Evolutionary conservation across 805 yeast species (phyloP).

Genomic region (Sungouiozyma ichnusensis): DNA sequence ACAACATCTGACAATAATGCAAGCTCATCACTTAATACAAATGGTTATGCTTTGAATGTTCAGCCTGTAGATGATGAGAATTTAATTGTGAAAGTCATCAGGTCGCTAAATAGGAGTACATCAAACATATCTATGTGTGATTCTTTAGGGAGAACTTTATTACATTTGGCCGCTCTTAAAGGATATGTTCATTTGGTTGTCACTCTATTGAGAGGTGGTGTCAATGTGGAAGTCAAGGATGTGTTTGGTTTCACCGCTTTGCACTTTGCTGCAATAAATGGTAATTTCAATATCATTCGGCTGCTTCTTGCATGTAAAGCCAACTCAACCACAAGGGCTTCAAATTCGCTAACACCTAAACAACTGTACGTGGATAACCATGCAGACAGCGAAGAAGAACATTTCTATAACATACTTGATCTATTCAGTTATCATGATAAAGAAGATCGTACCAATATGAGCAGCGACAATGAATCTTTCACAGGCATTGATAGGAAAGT

Average conservation of each 20-base stretch:
- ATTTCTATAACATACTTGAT: too few species aligned
- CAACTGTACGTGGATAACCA: conserved; percentile 20
- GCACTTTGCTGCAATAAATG: conserved; percentile 73
- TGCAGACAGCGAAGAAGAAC: background rate
- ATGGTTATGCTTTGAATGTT: background rate
- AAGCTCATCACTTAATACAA: background rate
- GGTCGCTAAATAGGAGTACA: conserved; percentile 49
- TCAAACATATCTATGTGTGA: conserved; percentile 81
- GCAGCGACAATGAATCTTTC: background rate
- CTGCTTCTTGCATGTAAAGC: conserved; percentile 57
- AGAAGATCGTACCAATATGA: background rate
- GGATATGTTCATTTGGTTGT: conserved; percentile 55
- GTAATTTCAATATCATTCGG: conserved; percentile 56
- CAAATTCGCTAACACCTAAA: conserved; percentile 37
- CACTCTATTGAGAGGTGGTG: conserved; percentile 54
- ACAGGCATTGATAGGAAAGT: conserved; percentile 11
- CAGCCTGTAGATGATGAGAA: conserved; percentile 28
- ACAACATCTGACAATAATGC: conserved; percentile 1
- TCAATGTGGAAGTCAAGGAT: conserved; percentile 65
- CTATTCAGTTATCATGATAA: conserved; percentile 1
- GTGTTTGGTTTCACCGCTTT: conserved; percentile 77
- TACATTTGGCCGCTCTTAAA: conserved; percentile 74
- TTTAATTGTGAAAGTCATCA: conserved; percentile 41
- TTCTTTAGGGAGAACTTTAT: conserved; percentile 71
- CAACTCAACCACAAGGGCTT: conserved; percentile 40